Conservation (phyloP, 768 basidiomycete species). For the Tubosaeta sp. region DNA sequence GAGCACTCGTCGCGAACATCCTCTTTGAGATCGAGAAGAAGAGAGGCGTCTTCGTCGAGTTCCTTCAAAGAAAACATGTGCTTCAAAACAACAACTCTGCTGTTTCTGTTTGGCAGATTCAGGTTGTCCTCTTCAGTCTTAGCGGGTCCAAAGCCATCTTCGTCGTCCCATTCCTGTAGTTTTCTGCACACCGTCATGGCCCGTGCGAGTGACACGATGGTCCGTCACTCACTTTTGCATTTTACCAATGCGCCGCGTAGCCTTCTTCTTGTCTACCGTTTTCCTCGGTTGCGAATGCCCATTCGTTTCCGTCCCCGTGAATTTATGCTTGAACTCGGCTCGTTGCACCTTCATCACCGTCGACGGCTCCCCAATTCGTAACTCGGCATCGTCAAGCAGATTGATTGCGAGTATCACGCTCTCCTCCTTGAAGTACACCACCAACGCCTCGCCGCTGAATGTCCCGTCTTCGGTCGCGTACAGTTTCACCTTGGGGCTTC, state of each 20-base stretch:
- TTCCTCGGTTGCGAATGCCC: conserved; percentile 49
- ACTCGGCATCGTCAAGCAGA: conserved; percentile 88
- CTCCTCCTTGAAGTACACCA: conserved; percentile 97
- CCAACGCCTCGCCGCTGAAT: conserved; percentile 92
- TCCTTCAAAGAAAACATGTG: conserved; percentile 91
- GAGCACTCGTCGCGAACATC: conserved; percentile 95
- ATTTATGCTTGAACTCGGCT: conserved; percentile 78
- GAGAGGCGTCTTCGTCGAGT: conserved; percentile 77
- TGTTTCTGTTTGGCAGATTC: conserved; percentile 46
- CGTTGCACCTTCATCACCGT: conserved; percentile 70
- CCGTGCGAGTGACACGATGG: not conserved
- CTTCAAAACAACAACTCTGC: conserved; percentile 87
- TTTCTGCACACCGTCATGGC: conserved; percentile 53
- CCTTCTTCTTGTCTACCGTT: conserved; percentile 74
- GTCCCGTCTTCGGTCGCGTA: conserved; percentile 84
- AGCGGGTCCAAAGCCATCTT: conserved; percentile 83
- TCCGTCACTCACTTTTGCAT: conserved; percentile 67
- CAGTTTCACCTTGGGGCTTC: conserved; percentile 91
- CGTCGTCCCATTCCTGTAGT: conserved; percentile 90
- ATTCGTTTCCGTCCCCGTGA: conserved; percentile 35
- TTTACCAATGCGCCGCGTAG: conserved; percentile 70
- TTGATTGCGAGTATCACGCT: conserved; percentile 82
- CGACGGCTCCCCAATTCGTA: conserved; percentile 74
- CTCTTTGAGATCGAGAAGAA: conserved; percentile 91
- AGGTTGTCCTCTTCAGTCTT: conserved; percentile 51